Conservation (phyloP, 345 rosid species). For the Hibiscus mutabilis region DNA sequence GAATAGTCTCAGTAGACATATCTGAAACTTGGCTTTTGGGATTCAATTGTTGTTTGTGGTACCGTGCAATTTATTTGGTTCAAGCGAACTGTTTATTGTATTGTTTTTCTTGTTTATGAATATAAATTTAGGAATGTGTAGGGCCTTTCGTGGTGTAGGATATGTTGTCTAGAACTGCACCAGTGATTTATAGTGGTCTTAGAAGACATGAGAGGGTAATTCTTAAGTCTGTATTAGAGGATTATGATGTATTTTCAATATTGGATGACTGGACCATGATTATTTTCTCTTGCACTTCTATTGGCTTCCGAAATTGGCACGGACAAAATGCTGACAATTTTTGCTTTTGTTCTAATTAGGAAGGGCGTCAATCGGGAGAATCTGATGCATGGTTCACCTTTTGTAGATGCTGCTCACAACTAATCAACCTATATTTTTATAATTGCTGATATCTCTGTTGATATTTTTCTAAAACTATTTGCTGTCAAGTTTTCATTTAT, state of each 20-base stretch:
- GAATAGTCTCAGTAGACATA: too few relatives aligned
- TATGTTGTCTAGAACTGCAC: slow-evolving; percentile 66
- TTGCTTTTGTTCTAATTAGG: slow-evolving; percentile 20
- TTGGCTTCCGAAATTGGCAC: slow-evolving; percentile 53
- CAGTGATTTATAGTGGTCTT: slow-evolving; percentile 63
- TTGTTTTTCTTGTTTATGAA: background rate
- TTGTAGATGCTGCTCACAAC: slow-evolving; percentile 27
- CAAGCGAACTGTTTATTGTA: background rate
- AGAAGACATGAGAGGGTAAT: slow-evolving; percentile 41
- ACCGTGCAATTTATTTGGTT: background rate
- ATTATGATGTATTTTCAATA: slow-evolving; percentile 6
- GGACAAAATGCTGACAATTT: slow-evolving; percentile 22
- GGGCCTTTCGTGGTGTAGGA: slow-evolving; percentile 65
- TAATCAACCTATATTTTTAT: too few relatives aligned
- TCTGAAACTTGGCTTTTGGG: background rate
- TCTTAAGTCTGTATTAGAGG: background rate
- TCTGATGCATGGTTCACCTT: slow-evolving; percentile 14
- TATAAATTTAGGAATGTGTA: slow-evolving; percentile 40
- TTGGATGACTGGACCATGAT: background rate
- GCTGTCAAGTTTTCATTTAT: too few relatives aligned
- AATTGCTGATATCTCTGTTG: slow-evolving; percentile 5
- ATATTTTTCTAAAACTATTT: background rate
- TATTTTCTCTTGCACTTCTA: slow-evolving; percentile 25
- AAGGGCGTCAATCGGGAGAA: slow-evolving; percentile 12
- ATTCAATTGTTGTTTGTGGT: background rate